These are phyloP conservation scores for Cucurbita ficifolia DNA, from an alignment of 306 rosid genomes.

Conservation along the genomic window DNA sequence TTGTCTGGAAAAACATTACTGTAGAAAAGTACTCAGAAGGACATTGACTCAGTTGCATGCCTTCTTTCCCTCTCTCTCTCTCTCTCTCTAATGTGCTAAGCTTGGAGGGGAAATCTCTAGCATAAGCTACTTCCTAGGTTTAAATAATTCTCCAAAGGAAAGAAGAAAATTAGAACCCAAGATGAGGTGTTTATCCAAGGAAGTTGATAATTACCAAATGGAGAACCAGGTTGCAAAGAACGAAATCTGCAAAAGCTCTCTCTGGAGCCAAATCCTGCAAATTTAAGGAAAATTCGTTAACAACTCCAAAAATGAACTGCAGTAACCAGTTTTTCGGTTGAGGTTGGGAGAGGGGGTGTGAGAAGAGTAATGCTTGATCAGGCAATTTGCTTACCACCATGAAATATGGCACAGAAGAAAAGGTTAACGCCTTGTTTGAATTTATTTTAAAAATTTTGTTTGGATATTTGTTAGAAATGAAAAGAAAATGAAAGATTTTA, in stretches of 20 bases:
- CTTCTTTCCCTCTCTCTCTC: background rate
- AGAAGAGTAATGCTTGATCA: background rate
- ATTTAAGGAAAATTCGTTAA: background rate
- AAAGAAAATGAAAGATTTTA: background rate
- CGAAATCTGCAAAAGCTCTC: slow-evolving; percentile 97
- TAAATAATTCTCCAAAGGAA: background rate
- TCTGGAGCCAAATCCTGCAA: slow-evolving; percentile 92
- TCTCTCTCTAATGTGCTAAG: background rate
- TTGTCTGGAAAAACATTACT: background rate
- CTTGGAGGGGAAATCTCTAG: background rate
- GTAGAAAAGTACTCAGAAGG: background rate
- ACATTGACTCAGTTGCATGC: background rate
- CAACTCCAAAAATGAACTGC: background rate
- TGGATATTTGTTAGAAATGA: background rate
- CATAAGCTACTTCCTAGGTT: background rate
- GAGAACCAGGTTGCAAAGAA: slow-evolving; percentile 91
- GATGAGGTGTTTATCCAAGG: slow-evolving; percentile 41
- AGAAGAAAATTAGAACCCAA: background rate
- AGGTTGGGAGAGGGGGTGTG: background rate
- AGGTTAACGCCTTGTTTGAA: background rate
- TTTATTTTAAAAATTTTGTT: background rate
- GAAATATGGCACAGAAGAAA: background rate
- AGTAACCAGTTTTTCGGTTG: background rate
- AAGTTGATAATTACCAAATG: slow-evolving; percentile 93
- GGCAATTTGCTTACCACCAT: background rate